Conservation (phyloP, 78 protist genomes). For the Cavenderia fasciculata region DNA sequence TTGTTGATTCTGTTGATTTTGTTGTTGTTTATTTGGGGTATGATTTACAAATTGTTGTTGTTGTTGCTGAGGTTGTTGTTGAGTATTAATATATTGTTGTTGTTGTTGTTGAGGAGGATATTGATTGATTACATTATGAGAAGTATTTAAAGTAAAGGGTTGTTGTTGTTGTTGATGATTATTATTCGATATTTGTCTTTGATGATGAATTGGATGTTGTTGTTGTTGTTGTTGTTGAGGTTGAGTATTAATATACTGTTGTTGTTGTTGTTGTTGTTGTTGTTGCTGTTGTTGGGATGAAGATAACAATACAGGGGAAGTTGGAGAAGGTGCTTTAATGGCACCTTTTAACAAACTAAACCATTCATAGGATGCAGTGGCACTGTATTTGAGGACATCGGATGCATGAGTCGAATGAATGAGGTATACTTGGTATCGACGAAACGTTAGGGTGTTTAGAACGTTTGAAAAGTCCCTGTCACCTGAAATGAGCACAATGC, state of each 20-base stretch:
- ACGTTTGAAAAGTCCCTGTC: constrained; percentile 69
- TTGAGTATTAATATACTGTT: neutral
- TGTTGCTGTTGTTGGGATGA: constrained; percentile 12
- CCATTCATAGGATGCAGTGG: constrained; percentile 77
- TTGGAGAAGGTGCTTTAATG: constrained; percentile 44
- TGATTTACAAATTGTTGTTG: too few relatives aligned
- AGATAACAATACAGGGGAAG: constrained; percentile 18
- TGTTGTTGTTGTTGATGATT: neutral
- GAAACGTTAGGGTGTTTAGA: constrained; percentile 49
- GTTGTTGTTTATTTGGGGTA: neutral
- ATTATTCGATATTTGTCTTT: neutral
- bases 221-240: constrained; percentile 14
- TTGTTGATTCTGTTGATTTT: neutral
- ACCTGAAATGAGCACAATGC: constrained; percentile 67
- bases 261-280: constrained; percentile 17
- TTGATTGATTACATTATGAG: too few relatives aligned
- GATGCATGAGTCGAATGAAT: constrained; percentile 74
- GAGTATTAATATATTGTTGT: neutral
- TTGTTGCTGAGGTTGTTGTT: too few relatives aligned
- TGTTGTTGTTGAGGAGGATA: neutral
- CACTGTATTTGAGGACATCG: constrained; percentile 64
- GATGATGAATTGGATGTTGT: neutral
- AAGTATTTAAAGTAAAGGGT: neutral
- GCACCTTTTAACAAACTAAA: constrained; percentile 45
- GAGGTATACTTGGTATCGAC: constrained; percentile 62